Conservation (phyloP, 208 protist genomes). For the Trypanosoma vivax region DNA sequence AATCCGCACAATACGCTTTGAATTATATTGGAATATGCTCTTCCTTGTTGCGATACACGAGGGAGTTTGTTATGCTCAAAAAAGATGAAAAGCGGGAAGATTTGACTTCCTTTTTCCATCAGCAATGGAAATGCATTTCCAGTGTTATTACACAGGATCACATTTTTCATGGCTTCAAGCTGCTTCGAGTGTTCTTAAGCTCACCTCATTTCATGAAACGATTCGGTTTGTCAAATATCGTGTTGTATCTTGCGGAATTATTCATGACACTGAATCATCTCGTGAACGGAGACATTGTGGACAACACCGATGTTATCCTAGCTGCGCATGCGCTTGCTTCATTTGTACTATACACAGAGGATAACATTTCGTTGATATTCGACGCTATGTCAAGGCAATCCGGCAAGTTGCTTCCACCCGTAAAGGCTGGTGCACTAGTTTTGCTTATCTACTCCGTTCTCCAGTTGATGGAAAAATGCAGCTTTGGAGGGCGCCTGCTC, state of each 20-base stretch:
- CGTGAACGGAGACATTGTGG: conserved; percentile 62
- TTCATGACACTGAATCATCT: conserved; percentile 69
- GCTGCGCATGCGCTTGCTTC: conserved; percentile 79
- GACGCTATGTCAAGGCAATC: conserved; percentile 48
- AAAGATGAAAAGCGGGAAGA: conserved; percentile 26
- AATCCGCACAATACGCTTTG: conserved; percentile 39
- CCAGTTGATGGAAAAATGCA: conserved; percentile 82
- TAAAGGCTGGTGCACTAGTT: conserved; percentile 38
- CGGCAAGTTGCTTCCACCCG: conserved; percentile 25
- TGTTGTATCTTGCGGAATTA: conserved; percentile 66
- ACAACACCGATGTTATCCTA: conserved; percentile 49
- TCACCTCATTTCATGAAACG: conserved; percentile 56
- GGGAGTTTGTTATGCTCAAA: conserved; percentile 47
- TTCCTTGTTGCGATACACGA: conserved; percentile 60
- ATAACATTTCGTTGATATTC: conserved; percentile 71
- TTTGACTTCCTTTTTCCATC: conserved; percentile 39
- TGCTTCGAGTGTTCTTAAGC: conserved; percentile 59
- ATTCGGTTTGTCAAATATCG: conserved; percentile 41
- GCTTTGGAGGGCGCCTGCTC: conserved; percentile 63
- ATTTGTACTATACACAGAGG: conserved; percentile 75
- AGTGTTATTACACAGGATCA: conserved; percentile 68
- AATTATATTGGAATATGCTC: conserved; percentile 63
- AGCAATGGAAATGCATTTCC: conserved; percentile 76
- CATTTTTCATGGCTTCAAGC: conserved; percentile 51
- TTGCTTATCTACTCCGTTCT: conserved; percentile 73